Base-by-base conservation (phyloP, 192 early-diverging fungal species). In the Gonapodya prolifera region DNA sequence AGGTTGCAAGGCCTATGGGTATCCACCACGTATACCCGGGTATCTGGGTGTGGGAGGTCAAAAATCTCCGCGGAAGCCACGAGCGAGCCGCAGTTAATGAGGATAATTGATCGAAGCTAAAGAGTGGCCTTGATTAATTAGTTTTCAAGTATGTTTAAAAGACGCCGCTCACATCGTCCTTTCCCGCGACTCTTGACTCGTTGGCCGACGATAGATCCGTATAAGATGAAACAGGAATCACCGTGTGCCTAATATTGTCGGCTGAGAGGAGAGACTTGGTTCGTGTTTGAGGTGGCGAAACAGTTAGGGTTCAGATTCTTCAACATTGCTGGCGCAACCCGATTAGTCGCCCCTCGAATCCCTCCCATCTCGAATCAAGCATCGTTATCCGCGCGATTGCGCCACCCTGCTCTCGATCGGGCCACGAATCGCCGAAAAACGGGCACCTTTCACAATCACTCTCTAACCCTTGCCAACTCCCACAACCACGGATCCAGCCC, bases 1-100 rank as follows among this genome's bases (percentile, higher is more conserved):
- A 98, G 86, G 77, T 96, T 92, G 32, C 94, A 84, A 28, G 96
- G 96, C 69, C 96, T 83, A 77, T 94, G 95, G 73, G 91, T 93
- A 77, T 98, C 96, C 69, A 96, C 83, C 1, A 98, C 85, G 76
- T 95, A 89, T 1, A 97, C 84, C 0, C 84, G 89, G 30, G 94
- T 86, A 2, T 89, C 80, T 34, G 84, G 83, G 28, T 18, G 32
- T 34, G 85, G 80, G 30, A 94, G 79, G 0, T 69, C 75, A 70
- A 95, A 81, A 31, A 83, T 82, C 34, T 93, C 90, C 18, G 84
- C 82, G 13, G 96, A 77, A 35, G 97, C 91, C 33, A 94, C 86
- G 18, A 90, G 78, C 1, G 90, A 94, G 1, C 95, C 96, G 82
- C 94, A 95, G 84, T 96, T 96, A 61, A 98, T 82, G 80, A 94